A percentile compares a stretch with the other conserved stretches of the same genome.
Conservation (phyloP, 306 rosid genomes). For the Quercus aquifolioides region DNA sequence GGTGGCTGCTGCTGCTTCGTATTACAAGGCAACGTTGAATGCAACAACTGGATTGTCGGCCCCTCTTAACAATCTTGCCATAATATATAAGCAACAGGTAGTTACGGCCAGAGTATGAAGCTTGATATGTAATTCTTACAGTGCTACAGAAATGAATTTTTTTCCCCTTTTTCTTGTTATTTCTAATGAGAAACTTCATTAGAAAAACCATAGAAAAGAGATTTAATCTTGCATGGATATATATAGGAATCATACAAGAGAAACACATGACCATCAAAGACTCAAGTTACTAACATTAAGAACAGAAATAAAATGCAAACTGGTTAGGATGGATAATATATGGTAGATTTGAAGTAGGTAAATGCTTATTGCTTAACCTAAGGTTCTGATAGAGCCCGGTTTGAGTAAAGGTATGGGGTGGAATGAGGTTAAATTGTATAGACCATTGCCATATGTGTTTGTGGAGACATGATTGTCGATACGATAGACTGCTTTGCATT, state of each 20-base stretch:
- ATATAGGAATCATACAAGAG: too few relatives aligned
- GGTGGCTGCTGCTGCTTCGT: conserved; percentile 91
- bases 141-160: too few relatives aligned
- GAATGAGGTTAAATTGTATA: conserved; percentile 30
- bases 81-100: conserved; percentile 96
- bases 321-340: too few relatives aligned
- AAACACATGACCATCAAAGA: too few relatives aligned
- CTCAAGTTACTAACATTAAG: too few relatives aligned
- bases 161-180: too few relatives aligned
- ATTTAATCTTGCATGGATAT: too few relatives aligned
- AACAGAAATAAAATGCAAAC: too few relatives aligned
- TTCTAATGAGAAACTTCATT: too few relatives aligned
- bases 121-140: too few relatives aligned
- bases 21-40: conserved; percentile 83
- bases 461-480: conserved; percentile 37
- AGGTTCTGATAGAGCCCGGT: conserved; percentile 19
- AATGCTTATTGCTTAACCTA: conserved; percentile 19
- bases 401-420: conserved; percentile 21
- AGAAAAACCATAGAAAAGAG: too few relatives aligned
- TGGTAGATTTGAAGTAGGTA: not conserved
- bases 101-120: too few relatives aligned
- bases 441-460: conserved; percentile 37
- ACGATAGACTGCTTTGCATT: conserved; percentile 37
- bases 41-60: conserved; percentile 96
- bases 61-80: conserved; percentile 90